These are phyloP conservation scores for Aspergillus persii DNA, from an alignment of 2,329 filamentous ascomycete species.

Conservation along the genomic window DNA sequence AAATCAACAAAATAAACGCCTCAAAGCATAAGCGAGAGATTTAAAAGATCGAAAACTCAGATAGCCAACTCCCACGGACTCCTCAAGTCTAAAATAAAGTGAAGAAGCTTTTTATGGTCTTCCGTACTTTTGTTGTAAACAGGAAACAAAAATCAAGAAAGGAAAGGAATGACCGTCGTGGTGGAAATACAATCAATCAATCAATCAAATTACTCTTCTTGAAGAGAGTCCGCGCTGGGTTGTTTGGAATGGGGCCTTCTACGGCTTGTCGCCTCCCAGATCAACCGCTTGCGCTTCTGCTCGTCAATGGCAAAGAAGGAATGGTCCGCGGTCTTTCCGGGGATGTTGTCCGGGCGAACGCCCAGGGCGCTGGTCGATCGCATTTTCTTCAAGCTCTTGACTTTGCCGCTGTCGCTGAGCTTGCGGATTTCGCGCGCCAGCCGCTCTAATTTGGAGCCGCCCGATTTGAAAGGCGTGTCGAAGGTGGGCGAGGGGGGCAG, in stretches of 20 bases:
- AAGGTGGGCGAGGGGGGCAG: conserved; percentile 38
- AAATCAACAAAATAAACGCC: background rate
- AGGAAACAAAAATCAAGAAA: background rate
- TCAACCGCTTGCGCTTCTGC: conserved; percentile 47
- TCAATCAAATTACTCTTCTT: conserved; percentile 10
- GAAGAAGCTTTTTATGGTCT: background rate
- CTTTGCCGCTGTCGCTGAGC: conserved; percentile 27
- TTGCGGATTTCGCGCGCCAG: conserved; percentile 59
- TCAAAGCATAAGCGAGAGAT: conserved; percentile 2
- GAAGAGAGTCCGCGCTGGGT: conserved; percentile 18
- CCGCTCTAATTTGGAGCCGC: conserved; percentile 56
- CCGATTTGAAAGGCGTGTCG: conserved; percentile 23
- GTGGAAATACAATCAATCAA: conserved; percentile 5
- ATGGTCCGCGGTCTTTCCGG: conserved; percentile 32
- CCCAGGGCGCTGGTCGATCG: conserved; percentile 55
- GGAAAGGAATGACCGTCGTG: background rate
- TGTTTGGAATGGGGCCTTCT: conserved; percentile 30
- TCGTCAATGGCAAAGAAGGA: conserved; percentile 50
- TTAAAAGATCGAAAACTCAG: background rate
- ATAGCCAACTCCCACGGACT: conserved; percentile 8
- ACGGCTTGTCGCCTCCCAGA: conserved; percentile 46
- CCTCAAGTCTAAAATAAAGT: conserved; percentile 5
- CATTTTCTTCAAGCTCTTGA: conserved; percentile 44
- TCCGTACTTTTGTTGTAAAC: conserved; percentile 3
- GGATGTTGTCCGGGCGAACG: conserved; percentile 36